Conservation (phyloP, 805 yeast species). For the Kodamaea laetipori region DNA sequence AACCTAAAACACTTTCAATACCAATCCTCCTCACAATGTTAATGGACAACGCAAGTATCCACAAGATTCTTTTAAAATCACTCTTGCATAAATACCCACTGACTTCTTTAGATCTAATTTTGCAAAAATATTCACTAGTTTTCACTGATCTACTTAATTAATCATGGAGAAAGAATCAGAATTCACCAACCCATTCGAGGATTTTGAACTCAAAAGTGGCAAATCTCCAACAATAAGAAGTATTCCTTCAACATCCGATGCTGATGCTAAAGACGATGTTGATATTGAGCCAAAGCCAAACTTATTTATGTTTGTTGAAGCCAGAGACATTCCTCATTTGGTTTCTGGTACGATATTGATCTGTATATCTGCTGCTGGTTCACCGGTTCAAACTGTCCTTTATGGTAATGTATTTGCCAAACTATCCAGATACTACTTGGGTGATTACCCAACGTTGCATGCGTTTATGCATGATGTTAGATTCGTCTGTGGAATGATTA, state of each 20-base stretch:
- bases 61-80: no score
- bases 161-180: no score
- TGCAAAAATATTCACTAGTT: no score
- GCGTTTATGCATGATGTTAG: slow-evolving; percentile 33
- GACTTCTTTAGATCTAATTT: no score
- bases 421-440: slow-evolving; percentile 30
- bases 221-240: not conserved
- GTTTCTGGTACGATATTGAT: slow-evolving; percentile 38
- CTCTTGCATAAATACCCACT: no score
- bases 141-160: no score
- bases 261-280: not conserved
- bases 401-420: slow-evolving; percentile 62
- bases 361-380: slow-evolving; percentile 52
- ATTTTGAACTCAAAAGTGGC: no score
- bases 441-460: slow-evolving; percentile 27
- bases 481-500: slow-evolving; percentile 33
- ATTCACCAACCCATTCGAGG: no score
- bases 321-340: slow-evolving; percentile 24
- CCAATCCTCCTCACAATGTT: not conserved
- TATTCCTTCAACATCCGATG: not conserved
- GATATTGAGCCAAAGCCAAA: slow-evolving; percentile 3
- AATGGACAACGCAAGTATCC: not conserved
- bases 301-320: slow-evolving; percentile 25
- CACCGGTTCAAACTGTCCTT: slow-evolving; percentile 63
- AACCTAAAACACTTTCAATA: not conserved